Evolutionary conservation across 257 asterid genomes (phyloP).

Genomic region (Forsythia suspensa): DNA sequence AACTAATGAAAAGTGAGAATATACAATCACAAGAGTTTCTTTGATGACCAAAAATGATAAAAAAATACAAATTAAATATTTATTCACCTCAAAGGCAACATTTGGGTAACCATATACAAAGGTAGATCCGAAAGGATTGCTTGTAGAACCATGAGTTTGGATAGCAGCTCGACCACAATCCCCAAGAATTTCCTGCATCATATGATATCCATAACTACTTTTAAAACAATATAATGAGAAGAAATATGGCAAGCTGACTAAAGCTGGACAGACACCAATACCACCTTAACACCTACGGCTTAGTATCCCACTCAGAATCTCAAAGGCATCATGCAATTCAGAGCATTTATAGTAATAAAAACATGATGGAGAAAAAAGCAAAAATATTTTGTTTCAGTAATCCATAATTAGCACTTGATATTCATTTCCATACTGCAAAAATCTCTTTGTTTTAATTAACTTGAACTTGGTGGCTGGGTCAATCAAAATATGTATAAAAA

Average conservation of each 20-base stretch:
- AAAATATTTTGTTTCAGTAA: not conserved
- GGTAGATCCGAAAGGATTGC: constrained; percentile 84
- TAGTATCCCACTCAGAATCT: not conserved
- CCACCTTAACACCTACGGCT: not conserved
- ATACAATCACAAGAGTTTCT: not conserved
- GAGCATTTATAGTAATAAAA: not conserved
- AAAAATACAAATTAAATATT: not conserved
- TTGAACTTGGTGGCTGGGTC: not conserved
- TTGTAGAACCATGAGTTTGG: constrained; percentile 79
- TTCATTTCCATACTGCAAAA: not conserved
- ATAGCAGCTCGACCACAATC: constrained; percentile 82
- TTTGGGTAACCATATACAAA: constrained; percentile 81
- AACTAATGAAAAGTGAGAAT: not conserved
- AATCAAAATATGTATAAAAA: not conserved
- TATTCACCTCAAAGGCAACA: constrained; percentile 72
- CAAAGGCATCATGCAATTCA: not conserved
- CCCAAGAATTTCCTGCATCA: constrained; percentile 72
- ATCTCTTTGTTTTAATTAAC: not conserved
- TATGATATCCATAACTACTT: not conserved
- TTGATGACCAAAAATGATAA: not conserved
- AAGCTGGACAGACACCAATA: constrained; percentile 12
- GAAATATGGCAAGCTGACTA: not conserved
- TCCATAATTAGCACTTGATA: not conserved
- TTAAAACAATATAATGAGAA: not conserved
- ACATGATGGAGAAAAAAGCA: not conserved